These are phyloP conservation scores for Quercus mongolica DNA, from an alignment of 306 rosid genomes.

Conservation along the genomic window DNA sequence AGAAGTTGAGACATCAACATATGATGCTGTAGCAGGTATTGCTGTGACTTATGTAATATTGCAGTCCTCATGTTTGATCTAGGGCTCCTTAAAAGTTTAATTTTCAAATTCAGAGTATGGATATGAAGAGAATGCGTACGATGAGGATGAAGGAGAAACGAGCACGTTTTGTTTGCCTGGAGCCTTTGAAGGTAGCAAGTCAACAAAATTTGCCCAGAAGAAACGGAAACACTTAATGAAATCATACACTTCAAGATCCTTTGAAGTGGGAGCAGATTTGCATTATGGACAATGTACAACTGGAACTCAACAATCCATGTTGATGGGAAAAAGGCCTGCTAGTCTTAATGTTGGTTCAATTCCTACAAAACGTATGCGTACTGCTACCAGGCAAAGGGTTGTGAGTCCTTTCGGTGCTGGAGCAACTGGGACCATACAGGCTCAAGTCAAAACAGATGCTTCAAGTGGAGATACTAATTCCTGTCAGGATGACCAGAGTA, in stretches of 20 bases:
- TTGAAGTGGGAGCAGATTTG: slow-evolving; percentile 66
- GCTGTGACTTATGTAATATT: slow-evolving; percentile 22
- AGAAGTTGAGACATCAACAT: slow-evolving; percentile 78
- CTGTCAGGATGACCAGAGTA: slow-evolving; percentile 94
- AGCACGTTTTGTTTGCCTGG: slow-evolving; percentile 55
- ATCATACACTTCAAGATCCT: slow-evolving; percentile 45
- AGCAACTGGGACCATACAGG: slow-evolving; percentile 51
- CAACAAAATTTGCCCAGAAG: slow-evolving; percentile 55
- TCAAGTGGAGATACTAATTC: slow-evolving; percentile 98
- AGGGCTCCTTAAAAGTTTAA: slow-evolving; percentile 18
- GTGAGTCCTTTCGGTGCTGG: slow-evolving; percentile 64
- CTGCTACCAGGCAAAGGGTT: slow-evolving; percentile 90
- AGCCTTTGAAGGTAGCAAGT: slow-evolving; percentile 55
- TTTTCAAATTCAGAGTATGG: slow-evolving; percentile 44
- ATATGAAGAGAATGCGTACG: slow-evolving; percentile 57
- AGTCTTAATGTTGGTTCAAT: slow-evolving; percentile 73
- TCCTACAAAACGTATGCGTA: slow-evolving; percentile 85
- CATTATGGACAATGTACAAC: slow-evolving; percentile 54
- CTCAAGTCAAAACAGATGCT: slow-evolving; percentile 85
- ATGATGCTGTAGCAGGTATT: slow-evolving; percentile 75
- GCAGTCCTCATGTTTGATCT: slow-evolving; percentile 20
- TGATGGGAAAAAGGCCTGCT: slow-evolving; percentile 71
- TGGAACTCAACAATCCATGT: slow-evolving; percentile 54
- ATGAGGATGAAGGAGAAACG: slow-evolving; percentile 87
- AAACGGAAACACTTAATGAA: slow-evolving; percentile 48